Evolutionary conservation across 768 basidiomycete genomes (phyloP), one percentile per base, ranked within the genome.

Genomic region (Chalciporus sphaerocephalus): DNA sequence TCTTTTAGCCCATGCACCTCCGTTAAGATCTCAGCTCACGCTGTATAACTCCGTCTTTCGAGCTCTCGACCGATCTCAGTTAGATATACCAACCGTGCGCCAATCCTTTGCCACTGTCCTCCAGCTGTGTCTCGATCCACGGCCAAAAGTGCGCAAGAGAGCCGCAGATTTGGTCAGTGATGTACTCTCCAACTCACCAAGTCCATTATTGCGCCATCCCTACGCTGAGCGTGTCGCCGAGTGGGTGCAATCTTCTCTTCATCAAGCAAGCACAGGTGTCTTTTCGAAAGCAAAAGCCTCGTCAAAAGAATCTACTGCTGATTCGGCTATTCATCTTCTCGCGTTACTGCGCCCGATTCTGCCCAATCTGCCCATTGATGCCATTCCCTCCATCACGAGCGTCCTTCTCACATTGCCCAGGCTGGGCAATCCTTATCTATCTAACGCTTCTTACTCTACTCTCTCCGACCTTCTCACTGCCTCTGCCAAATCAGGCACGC

Each of bases 91-190:
- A 46, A 76, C 74, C 39, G 74, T 89, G 38, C 83, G 88, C 30
- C 89, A 94, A 62, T 75, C 84, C 3, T 97, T 93, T 73, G 85
- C 87, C 35, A 84, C 88, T 28, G 72, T 96, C 42, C 70, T 98
- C 33, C 85, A 89, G 38, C 69, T 96, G 38, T 84, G 81, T 54
- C 73, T 92, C 35, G 96, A 99, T 68, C 77, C 84, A 4, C 73
- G 96, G 40, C 96, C 96, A 16, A 97, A 98, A 71, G 92, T 99
- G 42, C 82, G 96, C 45, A 93, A 80, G 66, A 82, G 85, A 60
- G 93, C 94, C 18, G 84, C 85, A 37, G 94, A 97, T 58, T 78
- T 87, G 16, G 77, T 99, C 24, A 78, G 76, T 56, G 86, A 89
- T 54, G 74, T 92, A 4, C 72, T 99, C 27, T 73, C 76, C 13